Base-by-base conservation (phyloP, 169 alveolate genomes). In the Eimeria necatrix region DNA sequence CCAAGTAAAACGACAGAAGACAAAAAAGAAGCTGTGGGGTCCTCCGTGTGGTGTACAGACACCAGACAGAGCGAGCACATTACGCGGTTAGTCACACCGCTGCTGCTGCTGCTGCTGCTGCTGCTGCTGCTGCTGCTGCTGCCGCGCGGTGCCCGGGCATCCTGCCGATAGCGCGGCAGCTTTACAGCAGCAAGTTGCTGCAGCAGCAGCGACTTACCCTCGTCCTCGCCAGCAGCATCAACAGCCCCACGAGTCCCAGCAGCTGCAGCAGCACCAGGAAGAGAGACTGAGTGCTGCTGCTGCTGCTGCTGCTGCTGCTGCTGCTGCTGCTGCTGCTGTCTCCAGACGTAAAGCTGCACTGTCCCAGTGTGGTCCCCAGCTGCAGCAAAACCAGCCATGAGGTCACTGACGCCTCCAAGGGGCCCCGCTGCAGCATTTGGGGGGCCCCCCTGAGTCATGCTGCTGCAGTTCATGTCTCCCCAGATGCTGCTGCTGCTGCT, bases 241-340 rank as follows among this genome's bases (percentile, higher is more conserved):
- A 60, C 56, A 46, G 87, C 0, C 9, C 8, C 16, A 10, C 14
- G 48, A 48, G 56, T 32, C 12, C 16, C 5, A 10, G 87, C 87
- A 14, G 87, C 87, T 8, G 64, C 87, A 16, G 64, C 61, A 8
- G 87, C 87, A 10, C 61, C 56, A 6, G 41, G 22, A 46, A 16
- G 32, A 7, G 83, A 71, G 32, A 12, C 64, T 0, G 24, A 26
- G 53, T 46, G 2, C 76, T 14, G 76, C 41, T 14, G 76, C 76
- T 64, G 76, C 26, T 64, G 41, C 76, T 64, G 76, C 76, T 64
- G 76, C 76, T 14, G 76, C 9, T 14, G 18, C 76, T 64, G 76
- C 26, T 9, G 41, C 18, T 64, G 76, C 87, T 76, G 87, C 87
- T 76, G 87, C 87, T 76, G 87, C 56, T 46, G 87, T 14, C 61